Evolutionary conservation across 164 flowering plant genomes (phyloP).

Genomic region (Echeveria elegans): DNA sequence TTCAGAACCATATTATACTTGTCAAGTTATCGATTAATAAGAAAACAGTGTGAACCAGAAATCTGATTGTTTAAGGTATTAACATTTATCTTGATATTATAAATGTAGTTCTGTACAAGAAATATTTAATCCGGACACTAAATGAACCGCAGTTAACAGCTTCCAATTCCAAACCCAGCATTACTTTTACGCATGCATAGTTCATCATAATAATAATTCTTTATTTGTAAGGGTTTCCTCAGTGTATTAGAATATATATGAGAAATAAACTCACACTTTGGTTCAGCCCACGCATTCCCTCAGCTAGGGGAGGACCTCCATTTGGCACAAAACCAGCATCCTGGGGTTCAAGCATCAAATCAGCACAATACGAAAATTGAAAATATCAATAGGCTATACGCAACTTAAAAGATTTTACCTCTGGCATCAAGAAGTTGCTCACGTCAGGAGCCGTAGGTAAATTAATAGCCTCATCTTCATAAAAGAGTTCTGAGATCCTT

Average conservation of each 20-base stretch:
- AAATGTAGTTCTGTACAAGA: neutral
- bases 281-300: conserved; percentile 62
- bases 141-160: neutral
- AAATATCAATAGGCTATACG: neutral
- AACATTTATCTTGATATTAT: neutral
- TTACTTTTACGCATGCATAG: neutral
- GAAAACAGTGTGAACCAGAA: neutral
- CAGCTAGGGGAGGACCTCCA: conserved; percentile 41
- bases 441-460: conserved; percentile 79
- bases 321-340: conserved; percentile 59
- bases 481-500: conserved; percentile 50
- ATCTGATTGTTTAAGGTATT: neutral
- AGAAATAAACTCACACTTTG: conserved; percentile 7
- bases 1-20: neutral
- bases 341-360: conserved; percentile 21
- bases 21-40: neutral
- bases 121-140: neutral
- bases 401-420: neutral
- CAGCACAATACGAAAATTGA: neutral
- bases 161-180: neutral
- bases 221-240: neutral
- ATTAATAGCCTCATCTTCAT: conserved; percentile 65
- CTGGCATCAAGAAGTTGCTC: conserved; percentile 6
- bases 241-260: neutral
- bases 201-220: neutral